Base-by-base conservation (phyloP, 805 yeast genomes). In the Candida germanica region DNA sequence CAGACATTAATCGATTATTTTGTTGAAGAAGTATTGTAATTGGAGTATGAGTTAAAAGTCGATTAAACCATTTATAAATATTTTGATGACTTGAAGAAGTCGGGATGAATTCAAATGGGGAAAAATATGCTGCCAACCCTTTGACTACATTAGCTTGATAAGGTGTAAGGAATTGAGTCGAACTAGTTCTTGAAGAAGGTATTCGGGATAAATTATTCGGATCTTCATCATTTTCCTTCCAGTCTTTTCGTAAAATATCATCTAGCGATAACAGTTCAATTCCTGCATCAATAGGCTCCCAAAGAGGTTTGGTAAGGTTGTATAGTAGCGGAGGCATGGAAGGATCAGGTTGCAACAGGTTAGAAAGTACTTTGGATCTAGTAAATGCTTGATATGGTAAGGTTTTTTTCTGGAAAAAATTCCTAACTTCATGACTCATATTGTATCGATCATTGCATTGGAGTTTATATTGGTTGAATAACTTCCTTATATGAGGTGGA, bases 11-110 rank as follows among this genome's bases (percentile, higher is more conserved):
- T 13, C 54, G 40, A 29, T 55, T 53, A 28, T 39, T 42, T 35
- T 59, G 60, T 28, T 50, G 48, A 15, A 64, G 47, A 11, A 65
- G 43, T 11, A 65, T 39, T 1, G 57, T 33, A 5, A 64, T 44
- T 3, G 70, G 69, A 1, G 69, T 49, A 6, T 43, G 35, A 4
- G 42, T 33, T 12, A 65, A 39, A 12, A 62, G 49, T 26, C 55
- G 43, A 18, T 38, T 40, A 39, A 51, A 62, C 67, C 67, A 64
- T 29, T 44, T 42, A 41, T 50, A 53, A 10, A 61, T 49, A 28
- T 56, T 53, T 18, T 29, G 15, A 15, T 35, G 27, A n/a, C 26
- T 12, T 14, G 15, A 11, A 4, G 32, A 38, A 9, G 4, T 6
- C 5, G 42, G 42, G 2, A 37, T 4, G 3, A 9, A 9, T 5